Percentiles rank a stretch among this genome's conserved stretches.
Evolutionary conservation across 345 rosid species (phyloP).

Genomic region (Citrus inodora): DNA sequence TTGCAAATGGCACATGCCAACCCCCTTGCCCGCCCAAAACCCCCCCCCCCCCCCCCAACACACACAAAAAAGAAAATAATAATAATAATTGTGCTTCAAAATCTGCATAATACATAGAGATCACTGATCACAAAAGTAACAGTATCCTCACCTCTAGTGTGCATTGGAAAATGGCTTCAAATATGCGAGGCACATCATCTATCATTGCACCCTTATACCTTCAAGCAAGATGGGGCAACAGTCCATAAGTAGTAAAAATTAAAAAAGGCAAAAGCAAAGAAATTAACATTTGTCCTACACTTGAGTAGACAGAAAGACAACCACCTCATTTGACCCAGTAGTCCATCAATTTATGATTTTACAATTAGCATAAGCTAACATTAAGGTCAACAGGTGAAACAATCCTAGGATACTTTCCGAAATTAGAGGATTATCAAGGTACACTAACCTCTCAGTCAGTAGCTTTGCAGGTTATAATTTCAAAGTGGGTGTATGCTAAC

Average conservation of each 20-base stretch:
- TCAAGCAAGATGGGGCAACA: conserved; percentile 8
- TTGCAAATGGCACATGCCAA: neutral
- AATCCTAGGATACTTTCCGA: neutral
- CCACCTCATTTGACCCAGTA: neutral
- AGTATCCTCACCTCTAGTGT: conserved; percentile 76
- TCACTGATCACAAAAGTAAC: neutral
- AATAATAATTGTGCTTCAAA: neutral
- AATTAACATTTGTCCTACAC: neutral
- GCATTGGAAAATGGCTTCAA: conserved; percentile 99
- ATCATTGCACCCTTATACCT: conserved; percentile 95
- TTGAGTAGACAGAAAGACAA: neutral
- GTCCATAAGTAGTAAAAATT: neutral
- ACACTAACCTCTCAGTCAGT: neutral
- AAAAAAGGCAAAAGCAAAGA: neutral
- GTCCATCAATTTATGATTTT: neutral
- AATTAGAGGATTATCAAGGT: neutral
- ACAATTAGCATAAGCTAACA: neutral
- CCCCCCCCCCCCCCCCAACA: neutral
- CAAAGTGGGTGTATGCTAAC: neutral
- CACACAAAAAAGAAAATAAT: neutral
- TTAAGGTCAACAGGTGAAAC: neutral
- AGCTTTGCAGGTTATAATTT: neutral
- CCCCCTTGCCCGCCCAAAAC: too few species aligned
- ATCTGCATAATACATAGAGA: neutral
- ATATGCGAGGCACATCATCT: conserved; percentile 94